Evolutionary conservation across 805 yeast genomes (phyloP), one percentile per base, ranked within the genome.

Genomic region (Candida hungchunana): DNA sequence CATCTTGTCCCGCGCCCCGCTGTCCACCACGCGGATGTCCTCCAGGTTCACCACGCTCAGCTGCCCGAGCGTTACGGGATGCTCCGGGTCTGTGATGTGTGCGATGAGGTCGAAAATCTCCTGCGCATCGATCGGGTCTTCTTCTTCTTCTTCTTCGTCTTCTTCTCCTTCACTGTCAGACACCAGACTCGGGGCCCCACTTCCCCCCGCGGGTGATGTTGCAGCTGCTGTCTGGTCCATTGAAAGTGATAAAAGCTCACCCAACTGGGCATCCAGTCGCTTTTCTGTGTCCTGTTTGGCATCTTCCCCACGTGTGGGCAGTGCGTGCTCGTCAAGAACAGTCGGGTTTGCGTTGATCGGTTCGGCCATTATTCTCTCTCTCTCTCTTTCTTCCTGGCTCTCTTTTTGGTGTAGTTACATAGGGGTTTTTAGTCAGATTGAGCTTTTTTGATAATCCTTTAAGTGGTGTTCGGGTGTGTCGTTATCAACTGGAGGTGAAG

Each of bases 1-100:
- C 51, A 88, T 76, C 24, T 72, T 71, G 20, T 66, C 49, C 31
- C 56, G 55, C 34, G 71, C 67, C 5, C 75, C 73, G 9, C 76
- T 66, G 51, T 85, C 83, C 3, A 60, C 65, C 4, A 93, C 87
- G 26, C 64, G 59, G 39, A 93, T 93, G 55, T 94, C 96, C 6
- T 72, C 69, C 32, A 93, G 64, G 50, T 87, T 88, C 2, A 93
- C 96, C 27, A 93, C 97, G 0, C 96, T 90, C 13, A 93, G 68
- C 60, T 93, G 97, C 0, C 96, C 98, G 39, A 93, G 66, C 0
- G 96, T 82, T 28, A 93, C 66, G 1, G 99, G 99, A 58, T 93
- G 99, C 55, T 93, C 99, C 2, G 99, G 99, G 57, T 93, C 99
- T 0, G 94, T 82, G 10, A 88, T 86, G 20, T 81, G 74, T 6